Base-by-base conservation (phyloP, 2,329 filamentous ascomycete species). In the Trichoderma cornu-damae region DNA sequence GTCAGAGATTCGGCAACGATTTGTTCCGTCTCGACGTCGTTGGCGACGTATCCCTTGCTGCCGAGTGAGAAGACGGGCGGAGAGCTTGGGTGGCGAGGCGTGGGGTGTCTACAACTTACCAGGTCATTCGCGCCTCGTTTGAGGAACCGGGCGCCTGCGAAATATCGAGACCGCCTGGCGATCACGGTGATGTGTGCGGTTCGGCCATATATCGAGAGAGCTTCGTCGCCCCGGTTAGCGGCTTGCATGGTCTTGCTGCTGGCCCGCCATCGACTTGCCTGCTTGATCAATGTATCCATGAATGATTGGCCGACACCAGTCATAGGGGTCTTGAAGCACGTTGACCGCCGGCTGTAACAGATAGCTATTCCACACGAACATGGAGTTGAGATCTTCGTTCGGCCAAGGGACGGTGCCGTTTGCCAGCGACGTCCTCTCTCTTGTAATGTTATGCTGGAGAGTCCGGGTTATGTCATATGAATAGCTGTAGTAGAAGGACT, bases 291-390 rank as follows among this genome's bases (percentile, higher is more conserved):
- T 90, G 70, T 96, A 97, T 3, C 94, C 94, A 70, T 99, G 93
- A 43, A 96, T 93, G 58, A 97, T 88, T 0, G 94, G 92, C 22
- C 95, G 81, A 70, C 93, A 99, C 94, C 94, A 99, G 68, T 97
- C 91, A 68, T 90, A 96, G 0, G 90, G 86, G 65, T 92, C 88
- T 61, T 87, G 87, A 37, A 99, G 75, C 5, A 80, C 81, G 16
- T 77, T 73, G 11, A 82, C 77, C 0, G 88, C 90, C 0, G 94
- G 92, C 59, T 87, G 79, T 16, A 99, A 79, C 4, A 99, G 79
- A 70, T 96, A 89, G 64, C 89, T 84, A 65, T 99, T 99, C 94
- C 94, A 99, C 2, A 97, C 88, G 68, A 99, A 99, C 94, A 99
- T 99, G 37, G 88, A 84, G 66, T 96, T 96, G 69, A 88, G 88